Evolutionary conservation across 371 early-diverging fungal species (phyloP).

Genomic region (Dichotomocladium elegans): DNA sequence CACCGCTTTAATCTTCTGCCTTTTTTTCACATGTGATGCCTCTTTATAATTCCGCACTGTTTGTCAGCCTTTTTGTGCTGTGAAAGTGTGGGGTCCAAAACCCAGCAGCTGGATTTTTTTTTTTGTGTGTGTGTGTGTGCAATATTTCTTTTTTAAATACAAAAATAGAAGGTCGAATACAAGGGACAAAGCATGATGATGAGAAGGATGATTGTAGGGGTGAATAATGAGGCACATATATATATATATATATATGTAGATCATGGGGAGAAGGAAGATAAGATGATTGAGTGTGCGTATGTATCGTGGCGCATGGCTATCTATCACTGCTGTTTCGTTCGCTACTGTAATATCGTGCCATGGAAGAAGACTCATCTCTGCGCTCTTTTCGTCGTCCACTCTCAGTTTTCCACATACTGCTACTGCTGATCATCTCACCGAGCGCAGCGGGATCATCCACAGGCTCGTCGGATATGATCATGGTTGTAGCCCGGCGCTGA

Average conservation of each 20-base stretch:
- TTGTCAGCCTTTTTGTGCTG: not conserved
- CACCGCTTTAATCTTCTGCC: too few species aligned
- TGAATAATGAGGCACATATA: too few species aligned
- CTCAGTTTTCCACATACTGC: conserved; percentile 24
- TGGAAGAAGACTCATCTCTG: conserved; percentile 4
- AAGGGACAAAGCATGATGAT: too few species aligned
- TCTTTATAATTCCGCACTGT: too few species aligned
- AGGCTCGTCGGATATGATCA: conserved; percentile 12
- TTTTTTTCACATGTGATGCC: too few species aligned
- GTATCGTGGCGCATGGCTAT: conserved; percentile 10
- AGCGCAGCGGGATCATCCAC: too few species aligned
- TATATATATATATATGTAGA: too few species aligned
- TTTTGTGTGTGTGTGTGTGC: not conserved
- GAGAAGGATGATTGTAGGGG: too few species aligned
- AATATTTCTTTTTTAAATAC: not conserved
- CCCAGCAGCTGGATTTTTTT: too few species aligned
- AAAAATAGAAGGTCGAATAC: not conserved
- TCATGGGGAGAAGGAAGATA: too few species aligned
- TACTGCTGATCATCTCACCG: not conserved
- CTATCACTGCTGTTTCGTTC: conserved; percentile 22
- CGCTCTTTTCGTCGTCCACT: conserved; percentile 36
- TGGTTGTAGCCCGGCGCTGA: conserved; percentile 8
- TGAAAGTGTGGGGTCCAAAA: not conserved
- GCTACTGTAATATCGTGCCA: conserved; percentile 12
- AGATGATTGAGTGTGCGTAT: too few species aligned